Conservation (phyloP, 208 protist species). For the Wallacemonas collosoma region DNA sequence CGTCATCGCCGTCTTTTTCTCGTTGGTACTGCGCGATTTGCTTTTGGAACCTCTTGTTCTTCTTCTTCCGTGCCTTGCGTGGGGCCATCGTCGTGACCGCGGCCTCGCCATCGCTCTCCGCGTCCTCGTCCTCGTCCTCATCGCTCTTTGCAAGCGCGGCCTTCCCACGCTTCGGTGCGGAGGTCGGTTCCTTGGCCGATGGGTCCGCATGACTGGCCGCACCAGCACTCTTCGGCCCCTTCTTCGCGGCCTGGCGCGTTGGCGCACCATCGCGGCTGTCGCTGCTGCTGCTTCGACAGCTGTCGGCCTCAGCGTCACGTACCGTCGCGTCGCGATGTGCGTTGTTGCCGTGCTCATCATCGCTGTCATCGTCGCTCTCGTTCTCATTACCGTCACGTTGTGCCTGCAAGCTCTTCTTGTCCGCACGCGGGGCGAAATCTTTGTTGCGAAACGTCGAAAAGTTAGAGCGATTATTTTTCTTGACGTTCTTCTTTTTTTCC, state of each 20-base stretch:
- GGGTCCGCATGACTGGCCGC: neutral
- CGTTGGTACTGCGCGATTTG: constrained; percentile 27
- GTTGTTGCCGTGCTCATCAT: neutral
- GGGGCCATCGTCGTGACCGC: constrained; percentile 14
- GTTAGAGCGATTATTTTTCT: constrained; percentile 87
- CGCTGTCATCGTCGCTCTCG: neutral
- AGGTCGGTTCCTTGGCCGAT: neutral
- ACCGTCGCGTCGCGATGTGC: neutral
- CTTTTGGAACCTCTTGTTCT: constrained; percentile 35
- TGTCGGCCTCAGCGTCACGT: neutral
- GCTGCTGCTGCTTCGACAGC: neutral
- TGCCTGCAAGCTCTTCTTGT: constrained; percentile 19
- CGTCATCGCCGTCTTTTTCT: constrained; percentile 16
- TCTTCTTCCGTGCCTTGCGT: constrained; percentile 35
- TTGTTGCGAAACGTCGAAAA: constrained; percentile 90
- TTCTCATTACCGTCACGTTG: constrained; percentile 16
- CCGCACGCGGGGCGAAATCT: constrained; percentile 62
- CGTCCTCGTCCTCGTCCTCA: neutral
- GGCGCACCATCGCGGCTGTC: constrained; percentile 1
- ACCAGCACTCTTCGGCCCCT: constrained; percentile 18
- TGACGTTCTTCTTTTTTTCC: constrained; percentile 87
- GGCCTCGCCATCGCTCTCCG: neutral
- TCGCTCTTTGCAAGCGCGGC: constrained; percentile 3
- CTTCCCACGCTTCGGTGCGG: constrained; percentile 4
- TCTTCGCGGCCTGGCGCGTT: neutral